Conservation (phyloP, 2,329 filamentous ascomycete species). For the Gnomoniopsis sp. region DNA sequence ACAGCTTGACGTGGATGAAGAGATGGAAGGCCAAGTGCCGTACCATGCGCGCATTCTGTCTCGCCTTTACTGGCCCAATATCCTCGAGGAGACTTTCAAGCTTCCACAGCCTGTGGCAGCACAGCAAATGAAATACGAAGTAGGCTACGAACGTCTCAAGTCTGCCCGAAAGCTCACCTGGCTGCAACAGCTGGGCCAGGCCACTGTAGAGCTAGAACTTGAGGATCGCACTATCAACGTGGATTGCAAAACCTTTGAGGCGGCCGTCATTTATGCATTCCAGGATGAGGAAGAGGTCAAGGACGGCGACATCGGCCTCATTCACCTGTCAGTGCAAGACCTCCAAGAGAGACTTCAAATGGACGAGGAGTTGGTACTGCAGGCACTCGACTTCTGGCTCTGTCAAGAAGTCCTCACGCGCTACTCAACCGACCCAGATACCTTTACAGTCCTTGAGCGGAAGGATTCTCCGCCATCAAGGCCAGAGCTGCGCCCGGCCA, state of each 20-base stretch:
- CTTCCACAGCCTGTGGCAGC: constrained; percentile 57
- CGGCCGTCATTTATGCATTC: constrained; percentile 84
- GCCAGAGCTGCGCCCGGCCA: constrained; percentile 15
- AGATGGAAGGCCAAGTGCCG: constrained; percentile 50
- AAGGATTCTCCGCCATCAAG: constrained; percentile 8
- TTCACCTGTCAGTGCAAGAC: constrained; percentile 47
- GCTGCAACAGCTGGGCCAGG: constrained; percentile 78
- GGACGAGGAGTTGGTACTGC: constrained; percentile 67
- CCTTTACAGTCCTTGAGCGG: constrained; percentile 66
- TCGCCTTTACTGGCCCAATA: constrained; percentile 86
- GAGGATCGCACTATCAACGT: constrained; percentile 72
- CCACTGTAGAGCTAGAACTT: constrained; percentile 76
- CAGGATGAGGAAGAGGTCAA: constrained; percentile 36
- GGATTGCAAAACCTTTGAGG: constrained; percentile 79
- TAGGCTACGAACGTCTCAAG: constrained; percentile 76
- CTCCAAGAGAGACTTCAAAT: constrained; percentile 60
- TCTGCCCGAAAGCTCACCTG: constrained; percentile 82
- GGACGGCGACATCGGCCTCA: constrained; percentile 25
- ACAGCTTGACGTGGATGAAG: constrained; percentile 28
- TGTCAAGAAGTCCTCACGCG: constrained; percentile 63
- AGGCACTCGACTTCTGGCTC: constrained; percentile 70
- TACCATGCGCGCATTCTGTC: constrained; percentile 85
- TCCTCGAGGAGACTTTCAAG: constrained; percentile 66
- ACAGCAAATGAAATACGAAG: constrained; percentile 68
- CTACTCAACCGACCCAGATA: constrained; percentile 38